Conservation (phyloP, 345 rosid species). For the Eucalyptus regnans region DNA sequence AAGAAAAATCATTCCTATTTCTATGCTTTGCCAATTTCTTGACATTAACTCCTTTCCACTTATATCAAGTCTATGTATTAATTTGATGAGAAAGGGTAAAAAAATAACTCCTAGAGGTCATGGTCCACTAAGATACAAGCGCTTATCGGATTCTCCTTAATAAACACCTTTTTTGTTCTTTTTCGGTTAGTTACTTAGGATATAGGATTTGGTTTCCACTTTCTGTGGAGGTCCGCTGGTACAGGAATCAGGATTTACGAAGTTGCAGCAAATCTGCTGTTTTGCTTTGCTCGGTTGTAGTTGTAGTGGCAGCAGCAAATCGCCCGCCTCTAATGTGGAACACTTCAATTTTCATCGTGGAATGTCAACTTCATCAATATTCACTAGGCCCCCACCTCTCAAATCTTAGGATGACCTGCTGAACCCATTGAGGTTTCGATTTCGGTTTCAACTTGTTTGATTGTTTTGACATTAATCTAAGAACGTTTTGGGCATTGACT, state of each 20-base stretch:
- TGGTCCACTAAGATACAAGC: too few species aligned
- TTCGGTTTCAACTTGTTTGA: not conserved
- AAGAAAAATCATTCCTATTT: too few species aligned
- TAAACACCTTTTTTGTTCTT: too few species aligned
- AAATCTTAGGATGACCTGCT: not conserved
- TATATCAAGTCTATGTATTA: too few species aligned
- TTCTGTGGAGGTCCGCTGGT: accelerated
- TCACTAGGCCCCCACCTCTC: not conserved
- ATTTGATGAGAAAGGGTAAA: too few species aligned
- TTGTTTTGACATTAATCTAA: not conserved
- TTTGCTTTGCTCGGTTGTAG: not conserved
- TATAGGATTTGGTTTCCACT: not conserved
- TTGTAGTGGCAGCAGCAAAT: not conserved
- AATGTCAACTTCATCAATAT: not conserved
- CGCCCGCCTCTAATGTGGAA: not conserved
- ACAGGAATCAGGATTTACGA: not conserved
- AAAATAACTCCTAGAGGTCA: too few species aligned
- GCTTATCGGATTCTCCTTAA: too few species aligned
- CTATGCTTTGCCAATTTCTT: too few species aligned
- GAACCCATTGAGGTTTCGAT: not conserved
- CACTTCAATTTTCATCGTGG: not conserved
- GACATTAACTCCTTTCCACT: too few species aligned
- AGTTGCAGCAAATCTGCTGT: not conserved
- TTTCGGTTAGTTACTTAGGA: too few species aligned
- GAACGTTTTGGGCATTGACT: not conserved